phyloP scores from a whole-genome alignment of 129 eudicot genomes.

The Flaveria trinervia region DNA sequence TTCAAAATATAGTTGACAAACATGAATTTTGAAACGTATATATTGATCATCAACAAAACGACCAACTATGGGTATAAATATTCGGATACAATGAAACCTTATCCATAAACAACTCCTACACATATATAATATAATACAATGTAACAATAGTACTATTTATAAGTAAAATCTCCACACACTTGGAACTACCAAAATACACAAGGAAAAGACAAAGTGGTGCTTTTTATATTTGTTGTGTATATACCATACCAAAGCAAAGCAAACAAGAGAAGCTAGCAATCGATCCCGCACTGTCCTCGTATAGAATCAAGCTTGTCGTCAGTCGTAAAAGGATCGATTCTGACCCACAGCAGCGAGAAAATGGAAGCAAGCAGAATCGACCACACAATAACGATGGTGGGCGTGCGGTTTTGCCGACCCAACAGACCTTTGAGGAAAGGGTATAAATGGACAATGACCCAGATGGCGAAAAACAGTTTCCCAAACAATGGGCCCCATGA shows the following conservation, averaged over 20 bases:
- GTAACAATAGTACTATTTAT: neutral
- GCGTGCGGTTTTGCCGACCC: conserved; percentile 57
- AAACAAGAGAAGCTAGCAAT: conserved; percentile 38
- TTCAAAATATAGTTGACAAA: too few species aligned
- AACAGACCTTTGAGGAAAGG: conserved; percentile 71
- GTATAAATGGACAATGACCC: conserved; percentile 73
- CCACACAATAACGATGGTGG: conserved; percentile 74
- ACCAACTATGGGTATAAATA: neutral
- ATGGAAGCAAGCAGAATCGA: conserved; percentile 73
- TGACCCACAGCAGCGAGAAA: conserved; percentile 64
- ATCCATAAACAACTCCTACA: neutral
- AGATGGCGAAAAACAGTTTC: conserved; percentile 64
- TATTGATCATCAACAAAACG: neutral
- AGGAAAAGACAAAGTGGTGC: conserved; percentile 10
- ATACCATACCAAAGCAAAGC: conserved; percentile 23
- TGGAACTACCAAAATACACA: neutral
- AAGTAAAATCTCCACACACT: conserved; percentile 19
- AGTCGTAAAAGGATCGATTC: conserved; percentile 53
- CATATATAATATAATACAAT: too few species aligned
- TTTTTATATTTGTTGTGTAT: conserved; percentile 21
- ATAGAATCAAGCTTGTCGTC: conserved; percentile 39
- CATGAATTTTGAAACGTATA: neutral
- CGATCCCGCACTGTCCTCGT: conserved; percentile 52
- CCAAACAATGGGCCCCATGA: conserved; percentile 77
- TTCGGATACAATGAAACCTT: neutral